phyloP scores from a whole-genome alignment of 768 basidiomycete genomes.

The Rhodotorula kratochvilovae region DNA sequence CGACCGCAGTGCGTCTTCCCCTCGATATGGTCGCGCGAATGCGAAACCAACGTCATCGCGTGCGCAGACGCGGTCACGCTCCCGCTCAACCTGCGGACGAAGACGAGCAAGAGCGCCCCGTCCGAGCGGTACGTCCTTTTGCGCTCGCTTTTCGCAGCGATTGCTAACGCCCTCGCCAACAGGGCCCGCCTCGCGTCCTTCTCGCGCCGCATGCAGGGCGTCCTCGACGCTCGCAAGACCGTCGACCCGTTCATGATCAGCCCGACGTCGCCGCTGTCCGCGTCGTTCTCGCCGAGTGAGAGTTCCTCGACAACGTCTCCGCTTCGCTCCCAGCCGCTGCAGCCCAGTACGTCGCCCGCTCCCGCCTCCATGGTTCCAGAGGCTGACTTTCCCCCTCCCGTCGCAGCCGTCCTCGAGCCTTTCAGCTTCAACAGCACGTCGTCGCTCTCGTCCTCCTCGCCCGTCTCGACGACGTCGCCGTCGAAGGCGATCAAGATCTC shows the following conservation, averaged over 20 bases:
- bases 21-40: too few relatives aligned
- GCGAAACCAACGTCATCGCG: too few relatives aligned
- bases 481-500: neutral
- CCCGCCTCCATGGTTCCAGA: neutral
- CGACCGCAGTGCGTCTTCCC: neutral
- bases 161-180: neutral
- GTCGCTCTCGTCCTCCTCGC: neutral
- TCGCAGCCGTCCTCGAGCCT: neutral
- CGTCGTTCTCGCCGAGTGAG: too few relatives aligned
- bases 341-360: neutral
- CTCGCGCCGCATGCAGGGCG: constrained; percentile 9
- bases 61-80: neutral
- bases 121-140: neutral
- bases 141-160: too few relatives aligned
- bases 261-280: neutral
- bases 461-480: neutral
- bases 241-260: neutral
- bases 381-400: neutral
- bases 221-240: constrained; percentile 8
- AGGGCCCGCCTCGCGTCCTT: constrained; percentile 23
- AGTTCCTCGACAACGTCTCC: too few relatives aligned
- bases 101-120: neutral
- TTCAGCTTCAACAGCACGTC: constrained; percentile 6
- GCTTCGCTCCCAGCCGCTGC: neutral
- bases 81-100: neutral